A percentile compares a stretch with the other conserved stretches of the same genome.
phyloP scores from a whole-genome alignment of 2,329 filamentous ascomycete species.

The Xylaria sp. region DNA sequence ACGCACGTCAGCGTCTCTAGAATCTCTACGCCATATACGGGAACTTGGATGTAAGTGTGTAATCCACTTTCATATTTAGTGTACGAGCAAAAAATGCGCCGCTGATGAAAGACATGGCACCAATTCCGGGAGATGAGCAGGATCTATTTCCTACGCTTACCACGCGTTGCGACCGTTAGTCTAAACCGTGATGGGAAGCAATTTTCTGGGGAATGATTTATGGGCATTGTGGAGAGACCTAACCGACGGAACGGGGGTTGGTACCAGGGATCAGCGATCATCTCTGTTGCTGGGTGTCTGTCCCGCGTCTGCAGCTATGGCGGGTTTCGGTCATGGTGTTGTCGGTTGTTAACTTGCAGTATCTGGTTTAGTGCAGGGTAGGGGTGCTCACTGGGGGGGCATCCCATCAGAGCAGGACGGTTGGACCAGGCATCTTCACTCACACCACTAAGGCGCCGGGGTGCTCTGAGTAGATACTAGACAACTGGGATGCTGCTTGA shows the following conservation, averaged over 20 bases:
- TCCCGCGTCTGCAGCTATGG: conserved; percentile 42
- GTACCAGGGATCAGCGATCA: conserved; percentile 46
- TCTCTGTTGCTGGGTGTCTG: conserved; percentile 40
- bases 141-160: conserved; percentile 25
- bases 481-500: conserved; percentile 14
- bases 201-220: conserved; percentile 38
- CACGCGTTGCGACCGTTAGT: conserved; percentile 13
- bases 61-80: not conserved
- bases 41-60: not conserved
- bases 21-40: conserved; percentile 1
- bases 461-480: conserved; percentile 11
- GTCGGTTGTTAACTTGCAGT: conserved; percentile 28
- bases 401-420: conserved; percentile 21
- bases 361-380: conserved; percentile 24
- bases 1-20: not conserved
- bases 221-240: conserved; percentile 33
- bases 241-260: conserved; percentile 35
- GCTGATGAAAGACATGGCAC: conserved; percentile 21
- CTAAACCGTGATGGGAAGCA: conserved; percentile 39
- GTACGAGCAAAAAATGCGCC: conserved; percentile 6
- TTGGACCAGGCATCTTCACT: conserved; percentile 19
- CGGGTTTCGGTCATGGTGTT: conserved; percentile 32
- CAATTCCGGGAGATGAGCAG: conserved; percentile 32
- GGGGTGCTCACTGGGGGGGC: conserved; percentile 16
- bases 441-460: conserved; percentile 24